Conservation (phyloP, 2,329 filamentous ascomycete genomes). For the Blastomyces percursus region DNA sequence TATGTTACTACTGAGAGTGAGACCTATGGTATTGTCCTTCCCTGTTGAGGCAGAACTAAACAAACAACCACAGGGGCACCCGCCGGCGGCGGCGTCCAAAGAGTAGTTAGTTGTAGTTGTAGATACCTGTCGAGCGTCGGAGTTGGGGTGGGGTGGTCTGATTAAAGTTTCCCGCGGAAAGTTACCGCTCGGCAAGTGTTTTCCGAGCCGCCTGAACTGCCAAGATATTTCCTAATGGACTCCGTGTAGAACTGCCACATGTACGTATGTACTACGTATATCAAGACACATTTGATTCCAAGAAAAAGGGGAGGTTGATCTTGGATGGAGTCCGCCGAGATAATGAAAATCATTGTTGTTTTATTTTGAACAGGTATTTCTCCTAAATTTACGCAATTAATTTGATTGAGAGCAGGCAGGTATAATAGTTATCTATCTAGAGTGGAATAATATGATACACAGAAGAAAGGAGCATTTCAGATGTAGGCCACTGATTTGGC, state of each 20-base stretch:
- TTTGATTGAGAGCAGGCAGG: not conserved
- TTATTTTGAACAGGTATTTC: not conserved
- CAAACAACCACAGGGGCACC: not conserved
- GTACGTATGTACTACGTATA: too few species aligned
- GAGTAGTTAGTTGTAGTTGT: not conserved
- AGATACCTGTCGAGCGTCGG: too few species aligned
- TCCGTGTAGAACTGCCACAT: too few species aligned
- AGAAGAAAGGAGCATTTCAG: not conserved
- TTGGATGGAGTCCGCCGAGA: not conserved
- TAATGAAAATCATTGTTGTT: not conserved
- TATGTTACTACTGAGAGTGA: too few species aligned
- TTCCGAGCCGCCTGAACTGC: not conserved
- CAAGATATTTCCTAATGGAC: not conserved
- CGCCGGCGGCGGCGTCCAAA: not conserved
- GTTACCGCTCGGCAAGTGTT: not conserved
- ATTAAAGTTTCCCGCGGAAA: conserved; percentile 3
- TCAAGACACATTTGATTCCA: too few species aligned
- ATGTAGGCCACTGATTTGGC: too few species aligned
- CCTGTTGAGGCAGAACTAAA: not conserved
- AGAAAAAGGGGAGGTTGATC: too few species aligned
- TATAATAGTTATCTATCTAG: not conserved
- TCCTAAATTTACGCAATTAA: not conserved
- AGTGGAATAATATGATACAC: not conserved
- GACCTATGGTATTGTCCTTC: not conserved
- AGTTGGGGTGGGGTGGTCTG: not conserved